phyloP scores from a whole-genome alignment of 2,329 filamentous ascomycete species.

The Diaporthe longicolla region DNA sequence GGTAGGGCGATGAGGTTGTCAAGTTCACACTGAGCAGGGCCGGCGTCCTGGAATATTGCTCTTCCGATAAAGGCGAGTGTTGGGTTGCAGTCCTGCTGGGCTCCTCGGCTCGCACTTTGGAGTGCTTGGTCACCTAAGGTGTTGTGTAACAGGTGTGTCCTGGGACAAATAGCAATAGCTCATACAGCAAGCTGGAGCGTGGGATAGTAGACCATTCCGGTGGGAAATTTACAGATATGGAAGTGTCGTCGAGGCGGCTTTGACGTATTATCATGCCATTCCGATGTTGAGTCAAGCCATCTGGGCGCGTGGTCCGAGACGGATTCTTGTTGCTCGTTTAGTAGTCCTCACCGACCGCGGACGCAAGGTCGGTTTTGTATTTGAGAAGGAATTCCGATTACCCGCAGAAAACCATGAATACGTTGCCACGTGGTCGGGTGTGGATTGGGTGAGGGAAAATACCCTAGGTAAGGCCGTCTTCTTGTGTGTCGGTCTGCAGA shows the following conservation, averaged over 20 bases:
- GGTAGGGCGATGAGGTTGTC: background rate
- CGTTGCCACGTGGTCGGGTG: slow-evolving; percentile 29
- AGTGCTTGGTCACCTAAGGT: background rate
- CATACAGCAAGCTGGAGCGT: slow-evolving; percentile 26
- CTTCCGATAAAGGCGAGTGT: background rate
- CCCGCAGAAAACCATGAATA: background rate
- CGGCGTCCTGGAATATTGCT: background rate
- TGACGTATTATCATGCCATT: slow-evolving; percentile 18
- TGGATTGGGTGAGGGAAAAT: background rate
- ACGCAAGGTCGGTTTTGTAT: slow-evolving; percentile 16
- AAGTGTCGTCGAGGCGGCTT: background rate
- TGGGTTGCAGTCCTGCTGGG: slow-evolving; percentile 4
- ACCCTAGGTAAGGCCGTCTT: background rate
- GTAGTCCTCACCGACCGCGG: background rate
- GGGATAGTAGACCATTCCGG: background rate
- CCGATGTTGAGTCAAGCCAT: slow-evolving; percentile 13
- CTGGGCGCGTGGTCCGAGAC: background rate
- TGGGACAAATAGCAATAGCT: background rate
- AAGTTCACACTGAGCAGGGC: background rate
- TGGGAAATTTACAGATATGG: background rate
- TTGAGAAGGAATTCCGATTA: background rate
- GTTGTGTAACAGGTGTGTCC: background rate
- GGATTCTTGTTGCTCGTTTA: background rate
- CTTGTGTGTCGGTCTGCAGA: slow-evolving; percentile 15
- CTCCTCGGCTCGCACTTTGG: background rate